phyloP scores from a whole-genome alignment of 768 basidiomycete genomes.

The Kondoa malvinella region DNA sequence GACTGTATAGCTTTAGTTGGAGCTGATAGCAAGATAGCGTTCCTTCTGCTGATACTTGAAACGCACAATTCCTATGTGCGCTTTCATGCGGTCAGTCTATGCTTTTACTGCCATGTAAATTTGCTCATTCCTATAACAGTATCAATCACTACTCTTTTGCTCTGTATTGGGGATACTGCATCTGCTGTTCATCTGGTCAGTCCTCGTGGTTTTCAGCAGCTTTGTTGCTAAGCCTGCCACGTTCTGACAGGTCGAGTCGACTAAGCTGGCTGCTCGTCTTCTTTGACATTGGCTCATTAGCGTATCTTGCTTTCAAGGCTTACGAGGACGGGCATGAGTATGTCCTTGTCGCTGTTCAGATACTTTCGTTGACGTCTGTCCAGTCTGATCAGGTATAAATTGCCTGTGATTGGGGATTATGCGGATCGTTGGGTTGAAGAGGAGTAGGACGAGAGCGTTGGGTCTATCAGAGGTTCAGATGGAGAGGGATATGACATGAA shows the following conservation, averaged over 20 bases:
- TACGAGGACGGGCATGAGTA: conserved; percentile 19
- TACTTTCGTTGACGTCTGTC: too few species aligned
- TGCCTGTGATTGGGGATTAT: conserved; percentile 22
- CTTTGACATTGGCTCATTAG: conserved; percentile 15
- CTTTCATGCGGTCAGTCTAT: conserved; percentile 12
- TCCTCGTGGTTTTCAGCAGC: background rate
- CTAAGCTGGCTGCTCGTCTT: conserved; percentile 17
- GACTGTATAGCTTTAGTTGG: background rate
- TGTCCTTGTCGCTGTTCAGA: too few species aligned
- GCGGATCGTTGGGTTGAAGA: conserved; percentile 21
- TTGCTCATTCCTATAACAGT: conserved; percentile 3
- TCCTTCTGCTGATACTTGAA: conserved; percentile 16
- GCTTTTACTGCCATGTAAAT: background rate
- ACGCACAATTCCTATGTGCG: conserved; percentile 18
- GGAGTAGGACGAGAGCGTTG: conserved; percentile 12
- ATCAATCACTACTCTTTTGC: conserved; percentile 22
- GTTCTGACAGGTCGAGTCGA: background rate
- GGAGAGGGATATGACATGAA: background rate
- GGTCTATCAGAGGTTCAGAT: background rate
- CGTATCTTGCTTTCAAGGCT: conserved; percentile 16
- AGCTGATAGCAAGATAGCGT: background rate
- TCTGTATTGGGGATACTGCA: conserved; percentile 18
- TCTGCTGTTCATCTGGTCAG: conserved; percentile 20
- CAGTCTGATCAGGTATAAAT: conserved; percentile 17
- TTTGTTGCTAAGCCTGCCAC: too few species aligned